A percentile compares a stretch with the other conserved stretches of the same genome.
Conservation (phyloP, 495 filamentous ascomycete species). For the Recurvomyces mirabilis region DNA sequence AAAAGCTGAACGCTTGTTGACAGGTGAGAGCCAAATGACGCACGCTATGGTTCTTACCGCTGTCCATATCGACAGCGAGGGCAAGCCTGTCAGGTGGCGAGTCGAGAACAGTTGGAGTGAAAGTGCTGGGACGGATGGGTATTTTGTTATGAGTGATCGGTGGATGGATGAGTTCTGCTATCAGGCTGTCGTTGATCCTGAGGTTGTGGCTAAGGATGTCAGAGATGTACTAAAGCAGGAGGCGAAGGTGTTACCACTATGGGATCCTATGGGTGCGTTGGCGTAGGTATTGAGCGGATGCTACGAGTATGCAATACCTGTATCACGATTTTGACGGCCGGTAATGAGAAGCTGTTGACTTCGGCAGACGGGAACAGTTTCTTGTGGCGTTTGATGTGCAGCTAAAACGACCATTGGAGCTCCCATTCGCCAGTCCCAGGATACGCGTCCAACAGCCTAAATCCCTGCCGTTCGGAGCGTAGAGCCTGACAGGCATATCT, state of each 20-base stretch:
- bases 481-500: no score
- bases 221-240: constrained; percentile 56
- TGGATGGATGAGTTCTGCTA: constrained; percentile 88
- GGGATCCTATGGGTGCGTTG: constrained; percentile 83
- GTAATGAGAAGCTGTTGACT: no score
- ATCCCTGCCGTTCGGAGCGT: no score
- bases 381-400: no score
- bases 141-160: constrained; percentile 74
- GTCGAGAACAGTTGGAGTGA: constrained; percentile 80
- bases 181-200: constrained; percentile 73
- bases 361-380: no score
- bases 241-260: constrained; percentile 59
- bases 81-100: constrained; percentile 59
- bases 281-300: no score
- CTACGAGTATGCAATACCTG: no score
- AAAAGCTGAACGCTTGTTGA: constrained; percentile 60
- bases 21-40: constrained; percentile 69
- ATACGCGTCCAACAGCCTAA: no score
- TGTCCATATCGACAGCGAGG: constrained; percentile 59
- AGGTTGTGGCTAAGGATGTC: constrained; percentile 52
- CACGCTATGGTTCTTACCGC: constrained; percentile 86
- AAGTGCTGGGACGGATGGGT: constrained; percentile 55
- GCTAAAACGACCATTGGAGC: no score
- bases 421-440: no score
- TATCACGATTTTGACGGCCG: no score